These are phyloP conservation scores for Plasmodium cynomolgi DNA, from an alignment of 169 alveolate species.

Conservation along the genomic window DNA sequence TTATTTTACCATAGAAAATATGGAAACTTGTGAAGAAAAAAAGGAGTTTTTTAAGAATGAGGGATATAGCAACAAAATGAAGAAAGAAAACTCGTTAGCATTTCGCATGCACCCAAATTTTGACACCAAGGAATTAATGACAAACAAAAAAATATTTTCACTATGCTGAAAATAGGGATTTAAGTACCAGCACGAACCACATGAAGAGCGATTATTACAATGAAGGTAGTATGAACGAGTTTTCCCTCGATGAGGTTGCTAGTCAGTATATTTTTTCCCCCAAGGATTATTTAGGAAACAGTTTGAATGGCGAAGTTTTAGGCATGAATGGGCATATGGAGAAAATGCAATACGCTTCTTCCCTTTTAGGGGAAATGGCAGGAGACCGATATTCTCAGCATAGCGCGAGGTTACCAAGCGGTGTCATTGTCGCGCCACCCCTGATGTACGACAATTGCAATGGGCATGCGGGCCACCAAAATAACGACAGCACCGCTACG, in stretches of 20 bases:
- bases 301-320: not conserved
- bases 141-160: slow-evolving; percentile 21
- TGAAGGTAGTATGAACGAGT: slow-evolving; percentile 23
- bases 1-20: slow-evolving; percentile 70
- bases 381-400: not conserved
- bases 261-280: not conserved
- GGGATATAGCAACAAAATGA: slow-evolving; percentile 15
- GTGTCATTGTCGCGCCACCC: not conserved
- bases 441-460: not conserved
- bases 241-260: not conserved
- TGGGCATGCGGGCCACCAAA: not conserved
- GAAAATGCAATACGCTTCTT: not conserved
- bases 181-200: not conserved
- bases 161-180: slow-evolving; percentile 23
- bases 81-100: not conserved
- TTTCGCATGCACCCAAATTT: not conserved
- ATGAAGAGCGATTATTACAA: slow-evolving; percentile 1
- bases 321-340: not conserved
- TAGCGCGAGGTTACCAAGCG: not conserved
- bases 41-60: slow-evolving; percentile 46
- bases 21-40: slow-evolving; percentile 64
- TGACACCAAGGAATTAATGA: not conserved
- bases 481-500: not conserved
- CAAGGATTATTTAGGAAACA: slow-evolving; percentile 17
- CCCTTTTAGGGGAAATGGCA: not conserved